These are phyloP conservation scores for Gliomastix tumulicola DNA, from an alignment of 2,329 filamentous ascomycete genomes.

Conservation along the genomic window DNA sequence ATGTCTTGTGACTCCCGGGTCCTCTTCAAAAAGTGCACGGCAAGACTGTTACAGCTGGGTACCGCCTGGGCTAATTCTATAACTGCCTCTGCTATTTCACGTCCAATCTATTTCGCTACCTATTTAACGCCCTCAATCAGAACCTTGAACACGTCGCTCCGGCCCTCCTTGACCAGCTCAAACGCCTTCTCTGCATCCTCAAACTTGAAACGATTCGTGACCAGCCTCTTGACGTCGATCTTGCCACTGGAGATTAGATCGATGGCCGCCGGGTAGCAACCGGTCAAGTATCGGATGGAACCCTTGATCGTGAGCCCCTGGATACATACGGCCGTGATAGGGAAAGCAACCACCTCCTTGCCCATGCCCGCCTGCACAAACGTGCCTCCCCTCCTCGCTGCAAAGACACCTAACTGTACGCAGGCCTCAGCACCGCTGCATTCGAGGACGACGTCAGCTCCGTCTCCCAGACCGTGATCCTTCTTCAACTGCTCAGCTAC, in stretches of 20 bases:
- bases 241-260: slow-evolving; percentile 41
- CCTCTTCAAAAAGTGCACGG: too few species aligned
- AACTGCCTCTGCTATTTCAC: too few species aligned
- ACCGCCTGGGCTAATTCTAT: too few species aligned
- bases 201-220: slow-evolving; percentile 26
- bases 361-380: slow-evolving; percentile 47
- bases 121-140: slow-evolving; percentile 6
- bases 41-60: too few species aligned
- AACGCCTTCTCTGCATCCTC: slow-evolving; percentile 41
- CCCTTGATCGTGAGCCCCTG: slow-evolving; percentile 40
- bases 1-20: too few species aligned
- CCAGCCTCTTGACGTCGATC: slow-evolving; percentile 24
- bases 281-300: slow-evolving; percentile 41
- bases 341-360: slow-evolving; percentile 40
- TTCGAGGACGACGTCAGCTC: slow-evolving; percentile 42
- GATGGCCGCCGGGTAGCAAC: slow-evolving; percentile 41
- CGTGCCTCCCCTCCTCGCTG: slow-evolving; percentile 35
- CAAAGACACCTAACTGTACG: slow-evolving; percentile 38
- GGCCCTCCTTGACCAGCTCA: slow-evolving; percentile 11
- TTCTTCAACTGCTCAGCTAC: slow-evolving; percentile 29
- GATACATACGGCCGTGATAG: slow-evolving; percentile 41
- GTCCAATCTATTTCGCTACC: too few species aligned
- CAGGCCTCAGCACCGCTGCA: slow-evolving; percentile 36
- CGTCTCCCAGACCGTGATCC: slow-evolving; percentile 29
- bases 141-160: slow-evolving; percentile 10